A percentile compares a stretch with the other conserved stretches of the same genome.
Conservation (phyloP, 306 rosid genomes). For the Vachellia collinsii region DNA sequence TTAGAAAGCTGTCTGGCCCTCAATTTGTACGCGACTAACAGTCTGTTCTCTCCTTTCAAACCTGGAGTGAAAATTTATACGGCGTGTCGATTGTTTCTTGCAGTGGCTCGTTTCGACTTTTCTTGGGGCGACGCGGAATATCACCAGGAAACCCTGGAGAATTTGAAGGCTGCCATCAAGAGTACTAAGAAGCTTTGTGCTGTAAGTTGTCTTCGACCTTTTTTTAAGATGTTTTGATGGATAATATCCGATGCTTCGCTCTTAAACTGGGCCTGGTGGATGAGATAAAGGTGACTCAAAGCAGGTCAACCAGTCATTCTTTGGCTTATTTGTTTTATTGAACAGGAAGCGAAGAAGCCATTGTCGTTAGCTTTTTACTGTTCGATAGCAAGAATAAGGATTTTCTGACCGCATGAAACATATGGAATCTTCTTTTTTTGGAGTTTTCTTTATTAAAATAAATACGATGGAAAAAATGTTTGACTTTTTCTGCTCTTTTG, state of each 20-base stretch:
- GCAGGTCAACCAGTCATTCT: background rate
- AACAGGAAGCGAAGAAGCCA: background rate
- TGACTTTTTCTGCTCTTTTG: constrained; percentile 25
- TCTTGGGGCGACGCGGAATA: constrained; percentile 83
- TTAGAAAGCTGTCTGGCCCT: background rate
- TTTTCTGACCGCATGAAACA: constrained; percentile 6
- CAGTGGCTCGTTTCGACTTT: constrained; percentile 96
- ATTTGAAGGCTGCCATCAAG: constrained; percentile 80
- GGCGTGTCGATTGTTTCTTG: constrained; percentile 39
- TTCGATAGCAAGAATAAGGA: background rate
- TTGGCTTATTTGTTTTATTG: background rate
- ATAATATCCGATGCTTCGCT: background rate
- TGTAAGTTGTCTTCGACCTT: constrained; percentile 50
- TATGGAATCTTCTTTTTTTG: background rate
- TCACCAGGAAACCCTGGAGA: constrained; percentile 90
- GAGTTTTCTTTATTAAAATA: background rate
- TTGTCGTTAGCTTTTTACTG: constrained; percentile 28
- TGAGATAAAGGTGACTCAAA: background rate
- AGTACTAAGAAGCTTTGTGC: constrained; percentile 89
- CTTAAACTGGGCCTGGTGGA: background rate
- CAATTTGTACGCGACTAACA: background rate
- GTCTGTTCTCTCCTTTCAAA: background rate
- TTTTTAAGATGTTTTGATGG: background rate
- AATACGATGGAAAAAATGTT: background rate
- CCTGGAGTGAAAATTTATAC: background rate